These are phyloP conservation scores for Cyamopsis tetragonoloba DNA, from an alignment of 306 rosid genomes.

Conservation along the genomic window DNA sequence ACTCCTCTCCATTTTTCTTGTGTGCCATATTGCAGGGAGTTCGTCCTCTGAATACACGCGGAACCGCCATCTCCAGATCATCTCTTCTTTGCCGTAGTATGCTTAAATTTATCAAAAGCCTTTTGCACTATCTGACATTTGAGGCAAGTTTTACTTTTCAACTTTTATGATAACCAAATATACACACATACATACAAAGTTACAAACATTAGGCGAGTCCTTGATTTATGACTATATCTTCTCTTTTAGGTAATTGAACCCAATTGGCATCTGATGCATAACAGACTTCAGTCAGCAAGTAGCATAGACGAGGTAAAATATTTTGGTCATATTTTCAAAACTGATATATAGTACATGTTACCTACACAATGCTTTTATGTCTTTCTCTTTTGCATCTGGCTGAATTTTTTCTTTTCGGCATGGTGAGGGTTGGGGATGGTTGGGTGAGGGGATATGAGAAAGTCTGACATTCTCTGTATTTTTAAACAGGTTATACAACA, in stretches of 20 bases:
- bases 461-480: conserved; percentile 35
- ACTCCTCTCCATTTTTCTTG: conserved; percentile 22
- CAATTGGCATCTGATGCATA: conserved; percentile 92
- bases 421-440: neutral
- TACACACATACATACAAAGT: no score
- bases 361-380: neutral
- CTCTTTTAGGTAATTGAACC: conserved; percentile 86
- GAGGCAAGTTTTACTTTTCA: conserved; percentile 59
- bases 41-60: conserved; percentile 71
- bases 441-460: no score
- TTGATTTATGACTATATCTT: conserved; percentile 15
- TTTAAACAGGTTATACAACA: conserved; percentile 87
- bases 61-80: conserved; percentile 89
- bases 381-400: neutral
- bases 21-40: conserved; percentile 68
- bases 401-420: neutral
- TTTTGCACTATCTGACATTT: conserved; percentile 91
- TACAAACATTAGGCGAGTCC: neutral
- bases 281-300: conserved; percentile 79
- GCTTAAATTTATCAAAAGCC: conserved; percentile 94
- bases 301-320: conserved; percentile 84
- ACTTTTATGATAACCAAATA: neutral
- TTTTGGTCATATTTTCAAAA: conserved; percentile 4
- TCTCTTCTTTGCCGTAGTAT: conserved; percentile 92
- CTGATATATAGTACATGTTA: conserved; percentile 2